A percentile compares a stretch with the other conserved stretches of the same genome.
phyloP scores from a whole-genome alignment of 2,329 filamentous ascomycete species.

The Botrytis fabae region DNA sequence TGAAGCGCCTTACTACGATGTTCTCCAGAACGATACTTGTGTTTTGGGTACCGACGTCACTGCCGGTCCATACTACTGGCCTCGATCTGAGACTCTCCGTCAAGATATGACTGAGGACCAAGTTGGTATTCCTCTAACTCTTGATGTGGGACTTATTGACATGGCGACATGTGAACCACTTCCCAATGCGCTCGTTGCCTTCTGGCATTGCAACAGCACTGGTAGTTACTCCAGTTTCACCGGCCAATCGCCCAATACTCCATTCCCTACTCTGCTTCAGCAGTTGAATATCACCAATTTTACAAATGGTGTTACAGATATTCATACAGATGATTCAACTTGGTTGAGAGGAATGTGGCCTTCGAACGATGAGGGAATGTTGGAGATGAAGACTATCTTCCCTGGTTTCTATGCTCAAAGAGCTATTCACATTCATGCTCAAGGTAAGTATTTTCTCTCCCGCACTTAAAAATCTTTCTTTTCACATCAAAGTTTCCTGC shows the following conservation, averaged over 20 bases:
- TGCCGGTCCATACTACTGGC: not conserved
- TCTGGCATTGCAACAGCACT: not conserved
- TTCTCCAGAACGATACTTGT: not conserved
- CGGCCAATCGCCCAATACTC: not conserved
- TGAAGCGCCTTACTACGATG: not conserved
- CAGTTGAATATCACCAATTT: not conserved
- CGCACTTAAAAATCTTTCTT: not conserved
- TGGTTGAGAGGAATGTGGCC: conserved; percentile 47
- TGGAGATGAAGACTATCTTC: conserved; percentile 46
- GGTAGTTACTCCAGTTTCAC: not conserved
- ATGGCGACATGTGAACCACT: not conserved
- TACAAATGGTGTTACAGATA: not conserved
- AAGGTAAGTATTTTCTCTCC: conserved; percentile 33
- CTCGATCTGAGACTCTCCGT: not conserved
- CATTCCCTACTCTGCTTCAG: not conserved
- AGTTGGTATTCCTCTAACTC: not conserved
- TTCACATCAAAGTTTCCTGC: not conserved
- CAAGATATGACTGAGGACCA: not conserved
- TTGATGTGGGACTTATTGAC: not conserved
- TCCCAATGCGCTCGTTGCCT: not conserved
- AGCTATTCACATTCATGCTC: conserved; percentile 50
- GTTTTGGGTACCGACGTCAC: not conserved
- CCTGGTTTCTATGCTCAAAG: conserved; percentile 48
- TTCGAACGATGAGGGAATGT: conserved; percentile 46
- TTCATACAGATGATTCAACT: conserved; percentile 41